These are phyloP conservation scores for Coelastrella sp. DNA, from an alignment of 139 green algal species.

Conservation along the genomic window DNA sequence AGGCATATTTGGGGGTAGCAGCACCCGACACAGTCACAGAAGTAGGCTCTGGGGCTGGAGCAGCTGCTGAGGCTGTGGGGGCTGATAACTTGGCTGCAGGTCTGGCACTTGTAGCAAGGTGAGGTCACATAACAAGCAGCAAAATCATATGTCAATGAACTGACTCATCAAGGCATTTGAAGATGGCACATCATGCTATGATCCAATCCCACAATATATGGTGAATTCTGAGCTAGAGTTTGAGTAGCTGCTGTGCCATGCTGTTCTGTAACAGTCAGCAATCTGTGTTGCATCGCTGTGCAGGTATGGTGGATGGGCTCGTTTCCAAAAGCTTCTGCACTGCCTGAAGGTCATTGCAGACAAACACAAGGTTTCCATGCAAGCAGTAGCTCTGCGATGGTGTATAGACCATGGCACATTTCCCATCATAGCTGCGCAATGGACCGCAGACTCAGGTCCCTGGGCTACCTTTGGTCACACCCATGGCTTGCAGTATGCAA, in stretches of 20 bases:
- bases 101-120: constrained; percentile 20
- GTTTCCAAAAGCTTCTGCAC: constrained; percentile 42
- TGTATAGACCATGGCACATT: constrained; percentile 67
- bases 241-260: no score
- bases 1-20: constrained; percentile 18
- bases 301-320: constrained; percentile 45
- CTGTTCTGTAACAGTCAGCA: no score
- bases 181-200: no score
- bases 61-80: constrained; percentile 8
- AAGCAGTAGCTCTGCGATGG: constrained; percentile 65
- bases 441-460: constrained; percentile 9
- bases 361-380: constrained; percentile 60
- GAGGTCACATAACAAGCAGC: no score
- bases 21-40: background rate
- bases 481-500: constrained; percentile 24
- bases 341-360: constrained; percentile 55
- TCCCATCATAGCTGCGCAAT: constrained; percentile 58
- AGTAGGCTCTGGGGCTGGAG: background rate
- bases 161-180: no score
- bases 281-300: background rate
- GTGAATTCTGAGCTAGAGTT: no score
- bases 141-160: no score
- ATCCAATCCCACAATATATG: no score
- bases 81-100: constrained; percentile 31
- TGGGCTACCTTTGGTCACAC: constrained; percentile 61